Percentiles rank a stretch among this genome's conserved stretches.
Conservation (phyloP, 805 yeast genomes). For the Jamesozyma spencerorum region DNA sequence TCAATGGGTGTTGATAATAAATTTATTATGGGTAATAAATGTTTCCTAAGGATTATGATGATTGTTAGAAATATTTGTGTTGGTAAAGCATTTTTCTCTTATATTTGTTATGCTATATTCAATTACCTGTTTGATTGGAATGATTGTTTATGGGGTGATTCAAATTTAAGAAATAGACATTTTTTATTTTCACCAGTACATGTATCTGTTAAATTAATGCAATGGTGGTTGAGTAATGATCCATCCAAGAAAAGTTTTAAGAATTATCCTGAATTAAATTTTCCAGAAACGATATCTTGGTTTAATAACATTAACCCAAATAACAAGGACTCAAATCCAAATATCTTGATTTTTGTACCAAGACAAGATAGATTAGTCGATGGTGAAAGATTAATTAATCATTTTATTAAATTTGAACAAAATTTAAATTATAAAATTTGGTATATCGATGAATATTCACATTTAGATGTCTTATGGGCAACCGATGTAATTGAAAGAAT, state of each 20-base stretch:
- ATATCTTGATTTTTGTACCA: slow-evolving; percentile 60
- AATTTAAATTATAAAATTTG: slow-evolving; percentile 23
- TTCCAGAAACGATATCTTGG: slow-evolving; percentile 49
- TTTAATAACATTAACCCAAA: slow-evolving; percentile 21
- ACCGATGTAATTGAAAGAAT: slow-evolving; percentile 57
- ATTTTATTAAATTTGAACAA: slow-evolving; percentile 51
- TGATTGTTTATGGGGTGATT: slow-evolving; percentile 65
- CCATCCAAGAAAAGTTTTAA: slow-evolving; percentile 34
- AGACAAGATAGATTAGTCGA: slow-evolving; percentile 72
- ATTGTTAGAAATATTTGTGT: slow-evolving; percentile 43
- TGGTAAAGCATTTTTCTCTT: slow-evolving; percentile 44
- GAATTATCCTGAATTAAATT: slow-evolving; percentile 30
- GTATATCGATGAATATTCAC: slow-evolving; percentile 57
- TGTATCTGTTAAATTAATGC: slow-evolving; percentile 74
- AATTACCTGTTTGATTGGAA: slow-evolving; percentile 82
- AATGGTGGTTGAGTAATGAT: slow-evolving; percentile 72
- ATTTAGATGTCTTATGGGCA: slow-evolving; percentile 93
- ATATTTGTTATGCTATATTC: slow-evolving; percentile 69
- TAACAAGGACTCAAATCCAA: slow-evolving; percentile 37
- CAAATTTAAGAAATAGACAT: slow-evolving; percentile 54
- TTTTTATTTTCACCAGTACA: slow-evolving; percentile 81
- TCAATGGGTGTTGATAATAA: slow-evolving; percentile 39
- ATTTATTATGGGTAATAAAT: slow-evolving; percentile 59
- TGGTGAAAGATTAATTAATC: slow-evolving; percentile 55
- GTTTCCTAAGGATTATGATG: slow-evolving; percentile 72